These are phyloP conservation scores for Biscogniauxia sp. DNA, from an alignment of 2,329 filamentous ascomycete species.

Conservation along the genomic window DNA sequence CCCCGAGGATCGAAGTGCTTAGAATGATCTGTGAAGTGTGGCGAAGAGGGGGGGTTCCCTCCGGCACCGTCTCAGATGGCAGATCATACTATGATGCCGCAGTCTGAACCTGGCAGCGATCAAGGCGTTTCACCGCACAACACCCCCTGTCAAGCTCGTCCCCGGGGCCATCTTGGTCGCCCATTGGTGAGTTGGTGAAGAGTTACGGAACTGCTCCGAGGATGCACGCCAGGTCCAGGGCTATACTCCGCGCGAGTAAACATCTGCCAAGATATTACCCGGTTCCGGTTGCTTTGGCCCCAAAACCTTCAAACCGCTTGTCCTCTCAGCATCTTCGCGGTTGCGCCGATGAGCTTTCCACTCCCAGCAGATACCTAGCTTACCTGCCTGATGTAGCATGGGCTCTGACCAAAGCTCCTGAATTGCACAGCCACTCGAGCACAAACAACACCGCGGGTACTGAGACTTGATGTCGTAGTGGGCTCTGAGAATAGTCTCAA, in stretches of 20 bases:
- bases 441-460: slow-evolving; percentile 15
- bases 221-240: not conserved
- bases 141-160: not conserved
- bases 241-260: not conserved
- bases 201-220: not conserved
- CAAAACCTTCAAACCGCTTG: not conserved
- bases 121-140: not conserved
- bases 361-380: not conserved
- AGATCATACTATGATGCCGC: not conserved
- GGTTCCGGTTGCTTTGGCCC: not conserved
- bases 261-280: not conserved
- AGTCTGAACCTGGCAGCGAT: not conserved
- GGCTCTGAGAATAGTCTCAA: too few species aligned
- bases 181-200: not conserved
- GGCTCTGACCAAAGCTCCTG: not conserved
- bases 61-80: not conserved
- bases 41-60: not conserved
- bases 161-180: not conserved
- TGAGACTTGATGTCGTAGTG: slow-evolving; percentile 12
- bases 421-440: not conserved
- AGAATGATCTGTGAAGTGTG: not conserved
- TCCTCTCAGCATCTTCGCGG: not conserved
- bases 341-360: not conserved
- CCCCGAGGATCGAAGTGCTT: not conserved
- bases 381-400: not conserved